Evolutionary conservation across 805 yeast species (phyloP), one percentile per base, ranked within the genome.

Genomic region (Teunomyces tritomae): DNA sequence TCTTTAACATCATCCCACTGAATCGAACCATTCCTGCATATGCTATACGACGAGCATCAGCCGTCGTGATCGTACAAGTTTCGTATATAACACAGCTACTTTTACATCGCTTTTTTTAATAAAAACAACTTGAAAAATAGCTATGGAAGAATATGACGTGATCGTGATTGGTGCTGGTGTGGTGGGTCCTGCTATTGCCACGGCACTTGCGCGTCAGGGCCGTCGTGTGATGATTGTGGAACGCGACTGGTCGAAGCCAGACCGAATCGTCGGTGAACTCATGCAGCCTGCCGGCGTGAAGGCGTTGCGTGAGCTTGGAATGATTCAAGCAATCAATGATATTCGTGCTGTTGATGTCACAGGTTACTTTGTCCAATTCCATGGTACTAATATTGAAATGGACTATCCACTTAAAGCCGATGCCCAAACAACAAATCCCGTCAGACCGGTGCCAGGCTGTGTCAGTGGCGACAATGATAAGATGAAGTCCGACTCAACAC

Each of bases 131-230:
- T 4, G 30, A 6, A 28, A 28, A 28, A 11, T 9, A 28, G 30
- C 11, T 11, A 32, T 32, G 34, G 34, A 8, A 7, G 34, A 32
- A 27, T 89, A 81, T 67, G 99, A 94, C 61, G 92, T 85, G 44
- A 83, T 92, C 36, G 86, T 94, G 24, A 83, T 94, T 34, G 99
- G 99, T n/a, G 97, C 98, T n/a, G 99, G 99, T 47, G 96, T 92
- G 16, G 85, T 89, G 20, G 99, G 99, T 1, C 97, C 99, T 2
- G 84, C 92, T 47, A 76, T 92, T 14, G 97, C 97, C 39, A 86
- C 90, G 1, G 90, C 87, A 3, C 70, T 94, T 47, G 98, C 96
- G 0, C 78, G 92, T 57, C 95, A 88, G 60, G 98, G 98, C 28
- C 78, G 96, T 55, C 77, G 78, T 44, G 97, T 94, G 6, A 66